phyloP scores from a whole-genome alignment of 345 rosid species.

The Lepidium sativum region DNA sequence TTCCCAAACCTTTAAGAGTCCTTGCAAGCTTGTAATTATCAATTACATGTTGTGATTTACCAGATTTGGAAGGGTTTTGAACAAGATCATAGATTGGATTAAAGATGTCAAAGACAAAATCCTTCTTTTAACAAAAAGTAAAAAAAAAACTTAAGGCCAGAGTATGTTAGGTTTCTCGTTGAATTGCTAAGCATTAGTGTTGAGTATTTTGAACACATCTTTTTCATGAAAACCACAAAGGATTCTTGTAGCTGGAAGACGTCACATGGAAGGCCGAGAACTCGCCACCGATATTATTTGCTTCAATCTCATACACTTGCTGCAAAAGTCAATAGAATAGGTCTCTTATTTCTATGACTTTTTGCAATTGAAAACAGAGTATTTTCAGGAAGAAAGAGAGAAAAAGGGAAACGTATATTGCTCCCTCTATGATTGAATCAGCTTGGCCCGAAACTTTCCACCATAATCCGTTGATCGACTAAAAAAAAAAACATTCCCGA shows the following conservation, averaged over 20 bases:
- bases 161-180: conserved; percentile 58
- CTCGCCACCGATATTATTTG: conserved; percentile 83
- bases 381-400: background rate
- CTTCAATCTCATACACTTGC: conserved; percentile 59
- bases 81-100: conserved; percentile 55
- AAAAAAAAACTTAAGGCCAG: conserved; percentile 59
- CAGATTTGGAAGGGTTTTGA: conserved; percentile 48
- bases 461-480: too few relatives aligned
- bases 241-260: conserved; percentile 76
- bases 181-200: conserved; percentile 61
- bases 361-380: background rate
- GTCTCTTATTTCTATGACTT: background rate
- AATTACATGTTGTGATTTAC: conserved; percentile 26
- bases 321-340: conserved; percentile 22
- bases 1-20: conserved; percentile 59
- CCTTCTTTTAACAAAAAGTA: too few relatives aligned
- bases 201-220: conserved; percentile 58
- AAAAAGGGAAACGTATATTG: conserved; percentile 22
- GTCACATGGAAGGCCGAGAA: conserved; percentile 81
- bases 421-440: conserved; percentile 50
- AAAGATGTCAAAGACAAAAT: conserved; percentile 77
- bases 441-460: conserved; percentile 14
- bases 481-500: too few relatives aligned
- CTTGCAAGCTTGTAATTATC: conserved; percentile 25
- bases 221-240: conserved; percentile 49